phyloP scores from a whole-genome alignment of 768 basidiomycete genomes.

The Tylopilus sp. region DNA sequence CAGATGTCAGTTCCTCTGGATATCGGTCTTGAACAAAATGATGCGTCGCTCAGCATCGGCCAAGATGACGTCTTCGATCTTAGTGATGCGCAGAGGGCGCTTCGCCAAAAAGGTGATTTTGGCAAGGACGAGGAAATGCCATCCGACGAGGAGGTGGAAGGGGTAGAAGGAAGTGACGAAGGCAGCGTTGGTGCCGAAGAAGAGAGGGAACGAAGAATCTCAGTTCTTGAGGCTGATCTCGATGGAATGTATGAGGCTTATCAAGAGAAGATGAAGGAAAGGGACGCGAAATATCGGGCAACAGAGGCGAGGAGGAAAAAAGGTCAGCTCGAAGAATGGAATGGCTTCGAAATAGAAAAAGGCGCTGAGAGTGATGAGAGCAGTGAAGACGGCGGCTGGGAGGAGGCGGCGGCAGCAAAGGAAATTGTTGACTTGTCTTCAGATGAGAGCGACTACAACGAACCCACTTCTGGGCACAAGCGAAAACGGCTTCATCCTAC shows the following conservation, averaged over 20 bases:
- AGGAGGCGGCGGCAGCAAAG: slow-evolving; percentile 57
- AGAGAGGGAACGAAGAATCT: slow-evolving; percentile 60
- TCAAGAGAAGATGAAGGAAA: slow-evolving; percentile 71
- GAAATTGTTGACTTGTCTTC: slow-evolving; percentile 45
- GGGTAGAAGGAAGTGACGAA: slow-evolving; percentile 31
- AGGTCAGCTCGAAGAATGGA: slow-evolving; percentile 78
- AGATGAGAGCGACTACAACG: slow-evolving; percentile 47
- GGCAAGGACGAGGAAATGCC: slow-evolving; percentile 42
- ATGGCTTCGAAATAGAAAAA: slow-evolving; percentile 57
- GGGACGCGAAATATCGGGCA: slow-evolving; percentile 85
- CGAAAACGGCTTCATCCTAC: slow-evolving; percentile 34
- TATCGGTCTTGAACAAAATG: slow-evolving; percentile 84
- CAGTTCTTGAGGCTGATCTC: slow-evolving; percentile 75
- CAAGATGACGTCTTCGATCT: slow-evolving; percentile 91
- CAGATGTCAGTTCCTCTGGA: slow-evolving; percentile 98
- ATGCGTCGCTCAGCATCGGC: slow-evolving; percentile 66
- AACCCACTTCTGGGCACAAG: slow-evolving; percentile 35
- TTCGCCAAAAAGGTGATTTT: slow-evolving; percentile 39
- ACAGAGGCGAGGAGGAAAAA: slow-evolving; percentile 73
- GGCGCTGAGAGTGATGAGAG: slow-evolving; percentile 35
- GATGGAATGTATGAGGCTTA: slow-evolving; percentile 89
- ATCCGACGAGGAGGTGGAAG: slow-evolving; percentile 37
- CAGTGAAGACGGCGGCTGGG: slow-evolving; percentile 64
- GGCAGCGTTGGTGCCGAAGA: slow-evolving; percentile 61
- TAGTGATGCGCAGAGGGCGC: slow-evolving; percentile 50